Evolutionary conservation across 306 rosid species (phyloP).

Genomic region (Begonia peltatifolia): DNA sequence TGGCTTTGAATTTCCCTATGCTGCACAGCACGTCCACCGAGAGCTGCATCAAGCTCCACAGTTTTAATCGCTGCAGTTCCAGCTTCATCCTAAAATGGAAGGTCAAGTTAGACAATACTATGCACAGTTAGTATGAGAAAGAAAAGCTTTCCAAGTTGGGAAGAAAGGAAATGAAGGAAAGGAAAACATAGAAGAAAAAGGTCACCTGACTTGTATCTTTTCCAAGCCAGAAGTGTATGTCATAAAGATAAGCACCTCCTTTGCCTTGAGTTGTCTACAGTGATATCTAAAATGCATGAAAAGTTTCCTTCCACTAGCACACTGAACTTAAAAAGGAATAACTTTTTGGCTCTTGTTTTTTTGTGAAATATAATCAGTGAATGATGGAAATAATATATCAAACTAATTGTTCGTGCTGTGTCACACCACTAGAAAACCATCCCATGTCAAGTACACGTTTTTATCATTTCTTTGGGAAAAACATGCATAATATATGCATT

Average conservation of each 20-base stretch:
- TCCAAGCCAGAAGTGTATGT: constrained; percentile 98
- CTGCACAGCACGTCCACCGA: constrained; percentile 98
- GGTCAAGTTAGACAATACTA: not conserved
- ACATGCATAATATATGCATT: no score
- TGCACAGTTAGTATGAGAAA: no score
- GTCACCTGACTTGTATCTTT: constrained; percentile 93
- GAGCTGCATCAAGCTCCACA: constrained; percentile 79
- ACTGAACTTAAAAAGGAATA: constrained; percentile 1
- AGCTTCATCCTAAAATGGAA: constrained; percentile 70
- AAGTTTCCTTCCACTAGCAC: constrained; percentile 1
- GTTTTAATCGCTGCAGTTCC: constrained; percentile 96
- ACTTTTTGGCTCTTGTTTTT: not conserved
- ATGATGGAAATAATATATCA: no score
- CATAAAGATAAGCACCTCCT: constrained; percentile 72
- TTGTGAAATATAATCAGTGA: no score
- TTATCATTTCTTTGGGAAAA: no score
- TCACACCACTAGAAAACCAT: no score
- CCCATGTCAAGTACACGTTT: no score
- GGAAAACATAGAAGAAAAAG: constrained; percentile 10
- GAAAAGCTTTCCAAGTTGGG: not conserved
- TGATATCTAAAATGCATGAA: constrained; percentile 7
- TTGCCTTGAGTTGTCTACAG: constrained; percentile 81
- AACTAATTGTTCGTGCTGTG: no score
- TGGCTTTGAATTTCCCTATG: constrained; percentile 91
- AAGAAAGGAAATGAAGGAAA: constrained; percentile 11